phyloP scores from a whole-genome alignment of 305 asterid genomes.

The Fraxinus xanthoxyloides region DNA sequence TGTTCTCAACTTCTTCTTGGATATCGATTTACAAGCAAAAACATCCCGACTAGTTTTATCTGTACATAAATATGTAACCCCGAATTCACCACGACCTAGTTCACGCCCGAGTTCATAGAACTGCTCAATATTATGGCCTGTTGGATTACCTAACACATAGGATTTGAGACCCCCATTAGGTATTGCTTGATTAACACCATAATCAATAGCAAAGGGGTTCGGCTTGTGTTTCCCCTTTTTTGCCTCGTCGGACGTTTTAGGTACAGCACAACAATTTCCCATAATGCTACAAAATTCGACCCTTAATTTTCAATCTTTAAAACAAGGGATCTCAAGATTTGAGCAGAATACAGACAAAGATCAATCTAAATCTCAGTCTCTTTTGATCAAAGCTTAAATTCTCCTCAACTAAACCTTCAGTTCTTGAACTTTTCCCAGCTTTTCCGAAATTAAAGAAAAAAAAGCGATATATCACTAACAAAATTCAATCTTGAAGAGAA shows the following conservation, averaged over 20 bases:
- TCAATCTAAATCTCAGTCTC: not conserved
- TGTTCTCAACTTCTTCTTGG: constrained; percentile 7
- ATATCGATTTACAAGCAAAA: not conserved
- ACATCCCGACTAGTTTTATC: not conserved
- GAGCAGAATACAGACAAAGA: not conserved
- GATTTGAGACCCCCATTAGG: not conserved
- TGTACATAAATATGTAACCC: constrained; percentile 6
- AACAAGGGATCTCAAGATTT: not conserved
- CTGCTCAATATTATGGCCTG: not conserved
- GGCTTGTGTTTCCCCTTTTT: not conserved
- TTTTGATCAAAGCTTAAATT: not conserved
- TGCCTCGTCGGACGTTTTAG: not conserved
- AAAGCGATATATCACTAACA: not conserved
- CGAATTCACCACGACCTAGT: constrained; percentile 2
- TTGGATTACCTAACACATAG: not conserved
- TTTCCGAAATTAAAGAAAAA: not conserved
- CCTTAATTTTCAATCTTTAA: not conserved
- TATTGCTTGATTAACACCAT: not conserved
- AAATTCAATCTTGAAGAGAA: not conserved
- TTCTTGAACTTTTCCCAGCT: not conserved
- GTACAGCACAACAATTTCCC: not conserved
- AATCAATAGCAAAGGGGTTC: not conserved
- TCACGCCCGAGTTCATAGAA: not conserved
- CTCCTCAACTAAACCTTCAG: not conserved
- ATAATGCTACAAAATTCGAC: not conserved